Base-by-base conservation (phyloP, 768 basidiomycete species). In the Suillus occidentalis region DNA sequence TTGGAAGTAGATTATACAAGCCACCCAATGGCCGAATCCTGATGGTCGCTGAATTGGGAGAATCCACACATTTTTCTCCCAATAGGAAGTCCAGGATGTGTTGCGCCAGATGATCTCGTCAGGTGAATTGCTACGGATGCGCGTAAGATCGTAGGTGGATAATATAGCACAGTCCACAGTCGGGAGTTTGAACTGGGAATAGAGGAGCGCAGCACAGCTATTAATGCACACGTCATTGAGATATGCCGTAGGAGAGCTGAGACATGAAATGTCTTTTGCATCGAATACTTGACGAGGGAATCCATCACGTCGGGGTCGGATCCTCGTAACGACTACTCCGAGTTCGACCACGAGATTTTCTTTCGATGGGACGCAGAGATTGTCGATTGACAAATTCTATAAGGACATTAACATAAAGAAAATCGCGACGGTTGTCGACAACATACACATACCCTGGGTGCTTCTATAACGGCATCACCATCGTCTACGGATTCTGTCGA, bases 21-120 rank as follows among this genome's bases (percentile, higher is more conserved):
- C 39, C 0, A 80, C 78, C 77, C 78, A 80, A 60, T 81, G 79
- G 13, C 68, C 57, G 6, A 57, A 62, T 6, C 3, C 2, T 0
- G 47, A 66, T 39, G 59, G 39, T 2, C 72, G 65, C 62, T 81
- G 80, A 13, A 82, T 76, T 0, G 79, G 80, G 2, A 81, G n/a
- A 5, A 81, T 74, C 78, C 80, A 82, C 0, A 73, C 12, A 0
- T 60, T 3, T 53, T 75, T 76, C 1, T 40, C 25, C 79, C 78
- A 81, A 56, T 71, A 82, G 6, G 57, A 25, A 0, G 70, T 70
- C 1, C 49, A 43, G 0, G 36, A 28, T 0, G 58, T 65, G 4
- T 61, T 59, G 0, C 62, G 25, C 79, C 78, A 81, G 0, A 81
- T 16, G 0, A 67, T 63, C 0, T 60, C 37, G 25, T 72, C 62